Base-by-base conservation (phyloP, 2,329 filamentous ascomycete species). In the Epichloe glyceriae region DNA sequence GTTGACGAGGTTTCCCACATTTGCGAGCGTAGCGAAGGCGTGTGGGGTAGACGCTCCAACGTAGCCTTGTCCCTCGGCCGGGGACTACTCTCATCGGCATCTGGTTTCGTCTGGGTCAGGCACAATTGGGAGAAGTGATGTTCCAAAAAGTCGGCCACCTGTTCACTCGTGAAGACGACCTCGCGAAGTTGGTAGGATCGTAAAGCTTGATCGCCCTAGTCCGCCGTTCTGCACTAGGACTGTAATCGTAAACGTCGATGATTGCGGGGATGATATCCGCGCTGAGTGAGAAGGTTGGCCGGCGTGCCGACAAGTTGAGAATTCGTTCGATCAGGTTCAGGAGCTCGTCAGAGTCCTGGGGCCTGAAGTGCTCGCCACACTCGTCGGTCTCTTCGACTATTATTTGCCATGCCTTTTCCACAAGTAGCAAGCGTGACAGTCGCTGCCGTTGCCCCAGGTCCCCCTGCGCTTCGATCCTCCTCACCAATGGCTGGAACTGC, bases 101-200 rank as follows among this genome's bases (percentile, higher is more conserved):
- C 39, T 17, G 22, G 39, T 37, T 43, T 20, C 14, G 39, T n/a
- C 5, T 40, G 8, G n/a, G 15, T 14, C 8, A 45, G 48, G 30
- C 40, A 50, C n/a, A 50, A 11, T 17, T 50, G 37, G 22, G 40
- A 38, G 34, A 50, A 45, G 20, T 50, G 48, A 12, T 50, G 34
- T 39, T 50, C 48, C n/a, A 50, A 10, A n/a, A 50, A 50, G 41
- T 44, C 48, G n/a, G 48, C 40, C 40, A 50, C 48, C 8, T 50
- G 48, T 5, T 50, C 30, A 39, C 48, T 50, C 19, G 40, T 45
- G n/a, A 50, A 50, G n/a, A 50, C 41, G 6, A 50, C 41, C 38
- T 50, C 48, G 10, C 48, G 48, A 33, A 43, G 48, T 42, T 50
- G 33, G 14, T 50, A 39, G 5, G 40, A 50, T 34, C 48, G 48